Evolutionary conservation across 139 green algal genomes (phyloP), one percentile per base, ranked within the genome.

Genomic region (Chlamydomonas schloesseri): DNA sequence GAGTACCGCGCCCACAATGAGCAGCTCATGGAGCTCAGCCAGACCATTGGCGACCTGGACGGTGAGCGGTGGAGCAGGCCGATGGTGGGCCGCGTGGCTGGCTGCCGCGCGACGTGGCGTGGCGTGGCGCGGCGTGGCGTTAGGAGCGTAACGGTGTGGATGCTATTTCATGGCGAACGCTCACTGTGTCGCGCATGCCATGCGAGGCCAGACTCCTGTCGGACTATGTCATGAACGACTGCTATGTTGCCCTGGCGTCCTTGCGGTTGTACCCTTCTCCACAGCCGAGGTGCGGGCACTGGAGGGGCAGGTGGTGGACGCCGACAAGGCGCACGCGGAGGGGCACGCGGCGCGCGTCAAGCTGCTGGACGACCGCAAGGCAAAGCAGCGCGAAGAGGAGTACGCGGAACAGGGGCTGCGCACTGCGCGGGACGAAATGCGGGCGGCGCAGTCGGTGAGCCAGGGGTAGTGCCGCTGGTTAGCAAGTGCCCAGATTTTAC

Each of bases 1-100:
- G 62, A 73, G 24, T 29, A 47, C 26, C 37, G 58, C 55, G 31
- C 62, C 14, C 46, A 84, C 64, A 74, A 33, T 21, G 78, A 84
- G 64, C 15, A 75, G 62, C 77, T 89, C 33, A 87, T 93, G 83
- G 79, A 94, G 42, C 77, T 87, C 28, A 87, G 79, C 9, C 90
- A 93, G 65, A 71, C 42, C 46, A 86, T 93, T 21, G 67, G 34
- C 37, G 73, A 89, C 37, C 17, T 75, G 78, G 64, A 84, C 42
- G 64, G 64, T 84, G 64, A 14, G 68, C 20, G 24, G 60, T 17
- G 58, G 20, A n/a, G n/a, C n/a, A n/a, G n/a, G n/a, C n/a, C n/a
- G n/a, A n/a, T n/a, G n/a, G n/a, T n/a, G n/a, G n/a, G n/a, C n/a
- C n/a, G n/a, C n/a, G n/a, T n/a, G n/a, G n/a, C n/a, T n/a, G n/a